These are phyloP conservation scores for Apophysomyces sp. DNA, from an alignment of 371 early-diverging fungal species.

Conservation along the genomic window DNA sequence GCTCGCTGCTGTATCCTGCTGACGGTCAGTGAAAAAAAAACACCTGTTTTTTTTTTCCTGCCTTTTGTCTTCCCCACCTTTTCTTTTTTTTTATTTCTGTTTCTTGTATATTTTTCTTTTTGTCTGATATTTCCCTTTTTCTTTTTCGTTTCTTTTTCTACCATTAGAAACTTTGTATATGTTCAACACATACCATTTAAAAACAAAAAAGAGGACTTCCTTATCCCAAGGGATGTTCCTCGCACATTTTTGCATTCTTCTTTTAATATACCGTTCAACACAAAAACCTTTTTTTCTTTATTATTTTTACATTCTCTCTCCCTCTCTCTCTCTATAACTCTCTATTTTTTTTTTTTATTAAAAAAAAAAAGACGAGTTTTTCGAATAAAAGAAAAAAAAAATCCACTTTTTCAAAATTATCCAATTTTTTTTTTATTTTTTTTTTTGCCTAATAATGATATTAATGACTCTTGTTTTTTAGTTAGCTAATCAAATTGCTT, in stretches of 20 bases:
- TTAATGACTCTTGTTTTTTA: neutral
- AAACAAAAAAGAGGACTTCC: neutral
- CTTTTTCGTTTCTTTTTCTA: neutral
- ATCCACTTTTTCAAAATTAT: too few species aligned
- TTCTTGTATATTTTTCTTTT: neutral
- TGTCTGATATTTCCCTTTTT: neutral
- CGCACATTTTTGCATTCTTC: neutral
- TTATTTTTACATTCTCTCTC: neutral
- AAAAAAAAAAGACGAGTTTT: neutral
- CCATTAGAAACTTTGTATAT: neutral
- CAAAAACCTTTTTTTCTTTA: neutral
- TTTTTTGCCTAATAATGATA: neutral
- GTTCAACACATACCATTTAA: slow-evolving; percentile 1
- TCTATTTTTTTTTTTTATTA: neutral
- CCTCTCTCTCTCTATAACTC: too few species aligned
- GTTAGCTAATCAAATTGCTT: neutral
- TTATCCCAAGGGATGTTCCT: neutral
- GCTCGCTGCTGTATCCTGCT: slow-evolving; percentile 16
- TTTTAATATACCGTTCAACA: slow-evolving; percentile 2
- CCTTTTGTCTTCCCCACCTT: neutral
- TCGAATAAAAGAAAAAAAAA: neutral
- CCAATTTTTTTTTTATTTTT: neutral
- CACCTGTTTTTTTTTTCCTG: neutral
- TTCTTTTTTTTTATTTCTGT: neutral
- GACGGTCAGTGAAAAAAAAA: neutral